phyloP scores from a whole-genome alignment of 805 yeast genomes.

The Ogataea degrootiae region DNA sequence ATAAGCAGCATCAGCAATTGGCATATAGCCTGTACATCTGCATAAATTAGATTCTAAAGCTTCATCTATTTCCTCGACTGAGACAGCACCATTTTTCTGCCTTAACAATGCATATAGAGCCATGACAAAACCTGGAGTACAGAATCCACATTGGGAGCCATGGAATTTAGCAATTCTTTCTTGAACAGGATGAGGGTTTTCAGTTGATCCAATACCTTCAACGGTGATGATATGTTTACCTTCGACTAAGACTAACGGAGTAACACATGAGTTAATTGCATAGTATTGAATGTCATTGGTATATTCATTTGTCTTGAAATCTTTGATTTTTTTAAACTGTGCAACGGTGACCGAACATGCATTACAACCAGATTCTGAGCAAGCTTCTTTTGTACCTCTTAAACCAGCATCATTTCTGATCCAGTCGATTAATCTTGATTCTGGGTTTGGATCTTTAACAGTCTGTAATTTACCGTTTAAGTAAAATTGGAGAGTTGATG shows the following conservation, averaged over 20 bases:
- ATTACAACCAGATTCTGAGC: constrained; percentile 49
- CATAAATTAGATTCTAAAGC: constrained; percentile 45
- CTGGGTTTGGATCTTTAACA: constrained; percentile 37
- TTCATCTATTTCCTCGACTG: constrained; percentile 36
- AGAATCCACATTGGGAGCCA: constrained; percentile 48
- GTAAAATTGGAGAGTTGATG: constrained; percentile 29
- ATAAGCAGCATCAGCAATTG: constrained; percentile 43
- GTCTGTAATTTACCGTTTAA: constrained; percentile 35
- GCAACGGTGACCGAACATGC: constrained; percentile 44
- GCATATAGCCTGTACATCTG: constrained; percentile 47
- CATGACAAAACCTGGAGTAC: constrained; percentile 50
- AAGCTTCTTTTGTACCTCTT: constrained; percentile 44
- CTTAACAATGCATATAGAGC: constrained; percentile 39
- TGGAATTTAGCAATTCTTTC: constrained; percentile 44
- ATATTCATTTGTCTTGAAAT: constrained; percentile 4
- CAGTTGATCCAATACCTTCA: constrained; percentile 41
- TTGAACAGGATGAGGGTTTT: constrained; percentile 43
- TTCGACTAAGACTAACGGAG: constrained; percentile 40
- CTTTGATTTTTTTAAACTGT: constrained; percentile 23
- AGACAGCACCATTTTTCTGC: constrained; percentile 31
- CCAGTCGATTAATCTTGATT: constrained; percentile 39
- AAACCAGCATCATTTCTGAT: constrained; percentile 34
- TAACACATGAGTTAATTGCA: constrained; percentile 44
- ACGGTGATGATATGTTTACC: constrained; percentile 44
- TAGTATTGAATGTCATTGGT: constrained; percentile 27